Evolutionary conservation across 1,284 basidiomycete species (phyloP), one percentile per base, ranked within the genome.

Genomic region (Fomes fomentarius): DNA sequence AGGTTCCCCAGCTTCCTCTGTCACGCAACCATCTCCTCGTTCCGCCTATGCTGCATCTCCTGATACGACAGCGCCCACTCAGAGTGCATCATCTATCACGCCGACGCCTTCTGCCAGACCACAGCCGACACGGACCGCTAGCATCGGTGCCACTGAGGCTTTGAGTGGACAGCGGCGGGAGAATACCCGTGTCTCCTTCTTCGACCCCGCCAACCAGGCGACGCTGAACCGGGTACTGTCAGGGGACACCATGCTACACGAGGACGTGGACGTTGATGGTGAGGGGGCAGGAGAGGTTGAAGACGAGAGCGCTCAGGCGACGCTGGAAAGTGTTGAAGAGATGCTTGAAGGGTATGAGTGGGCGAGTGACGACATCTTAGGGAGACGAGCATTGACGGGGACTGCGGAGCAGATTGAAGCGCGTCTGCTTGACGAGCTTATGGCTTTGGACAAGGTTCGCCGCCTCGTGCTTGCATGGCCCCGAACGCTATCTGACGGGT

Each of bases 281-380:
- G 76, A 78, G 9, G 71, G 75, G 5, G 82, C 72, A n/a, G 73
- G 81, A 28, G 88, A 91, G 34, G 81, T 79, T 3, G 85, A 87
- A 52, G 89, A 88, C 39, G 90, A 89, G 62, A 83, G 81, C 48
- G 84, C 87, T 11, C 87, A 92, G 63, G 91, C 88, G 6, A 92
- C 91, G 5, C 81, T 97, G 71, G 78, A 88, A 9, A 96, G 87
- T 69, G 93, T 99, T 3, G 97, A 99, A 69, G 97, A 99, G 69
- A 96, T 99, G 93, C 80, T 99, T 10, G 96, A 99, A 67, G 96
- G 96, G 0, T 96, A 98, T 67, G 96, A 99, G 70, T 98, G 94
- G 94, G 86, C 89, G 0, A 85, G 83, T 57, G 89, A 90, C 60
- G 81, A 86, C 69, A 76, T 86, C 22, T 75, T 89, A 35, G 81